Conservation (phyloP, 306 rosid species). For the Delonix regia region DNA sequence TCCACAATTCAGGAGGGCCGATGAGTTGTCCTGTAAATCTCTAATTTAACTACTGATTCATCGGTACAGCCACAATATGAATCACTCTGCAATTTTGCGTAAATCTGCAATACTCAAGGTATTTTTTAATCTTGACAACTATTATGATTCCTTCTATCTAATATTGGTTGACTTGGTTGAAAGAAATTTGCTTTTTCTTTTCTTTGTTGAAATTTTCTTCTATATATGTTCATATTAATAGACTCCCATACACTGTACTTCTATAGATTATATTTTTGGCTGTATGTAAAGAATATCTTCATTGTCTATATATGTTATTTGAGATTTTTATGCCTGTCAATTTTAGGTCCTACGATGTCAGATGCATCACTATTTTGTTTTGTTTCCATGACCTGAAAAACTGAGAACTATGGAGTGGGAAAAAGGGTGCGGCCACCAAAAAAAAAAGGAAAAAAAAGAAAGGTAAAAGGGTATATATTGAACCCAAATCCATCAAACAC, state of each 20-base stretch:
- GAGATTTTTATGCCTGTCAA: background rate
- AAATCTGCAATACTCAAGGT: background rate
- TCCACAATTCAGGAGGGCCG: slow-evolving; percentile 38
- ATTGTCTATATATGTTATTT: background rate
- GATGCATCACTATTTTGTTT: background rate
- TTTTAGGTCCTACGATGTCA: background rate
- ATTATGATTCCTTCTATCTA: background rate
- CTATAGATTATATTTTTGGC: background rate
- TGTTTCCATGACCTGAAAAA: background rate
- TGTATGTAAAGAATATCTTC: background rate
- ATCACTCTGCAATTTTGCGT: slow-evolving; percentile 2
- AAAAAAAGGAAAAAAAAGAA: too few relatives aligned
- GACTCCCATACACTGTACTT: background rate
- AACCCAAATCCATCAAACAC: background rate
- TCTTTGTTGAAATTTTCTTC: background rate
- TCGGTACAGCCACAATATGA: background rate
- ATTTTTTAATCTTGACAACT: background rate
- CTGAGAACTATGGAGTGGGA: background rate
- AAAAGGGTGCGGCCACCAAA: too few relatives aligned
- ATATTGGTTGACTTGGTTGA: background rate
- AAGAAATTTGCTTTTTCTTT: background rate
- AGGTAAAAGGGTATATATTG: background rate
- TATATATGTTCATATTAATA: background rate
- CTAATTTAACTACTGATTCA: slow-evolving; percentile 23
- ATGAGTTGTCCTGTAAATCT: slow-evolving; percentile 28